phyloP scores from a whole-genome alignment of 2,329 filamentous ascomycete genomes.

The Clathrospora elynae region DNA sequence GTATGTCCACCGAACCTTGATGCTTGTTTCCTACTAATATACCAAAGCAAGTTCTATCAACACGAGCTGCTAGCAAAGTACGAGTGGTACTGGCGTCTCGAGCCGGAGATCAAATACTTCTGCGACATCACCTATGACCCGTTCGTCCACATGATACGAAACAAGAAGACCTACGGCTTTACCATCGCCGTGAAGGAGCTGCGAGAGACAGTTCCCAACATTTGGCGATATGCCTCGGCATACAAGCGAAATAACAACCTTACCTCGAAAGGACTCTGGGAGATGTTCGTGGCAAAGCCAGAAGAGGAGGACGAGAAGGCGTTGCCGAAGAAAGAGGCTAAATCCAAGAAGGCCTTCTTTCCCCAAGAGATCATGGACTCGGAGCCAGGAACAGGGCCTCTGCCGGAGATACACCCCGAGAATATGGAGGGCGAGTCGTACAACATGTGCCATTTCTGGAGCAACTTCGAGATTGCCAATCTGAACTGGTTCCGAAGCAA shows the following conservation, averaged over 20 bases:
- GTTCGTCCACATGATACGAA: conserved; percentile 90
- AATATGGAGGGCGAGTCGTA: conserved; percentile 97
- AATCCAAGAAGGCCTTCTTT: conserved; percentile 69
- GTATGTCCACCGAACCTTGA: conserved; percentile 55
- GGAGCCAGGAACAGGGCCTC: conserved; percentile 70
- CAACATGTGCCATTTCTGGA: conserved; percentile 99
- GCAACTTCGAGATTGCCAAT: conserved; percentile 96
- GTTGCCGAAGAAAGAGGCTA: conserved; percentile 66
- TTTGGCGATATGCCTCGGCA: conserved; percentile 97
- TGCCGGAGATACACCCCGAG: conserved; percentile 86
- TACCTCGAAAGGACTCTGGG: conserved; percentile 91
- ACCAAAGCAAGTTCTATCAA: conserved; percentile 86
- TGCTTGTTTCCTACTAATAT: conserved; percentile 19
- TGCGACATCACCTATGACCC: conserved; percentile 99
- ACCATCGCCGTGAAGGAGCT: conserved; percentile 98
- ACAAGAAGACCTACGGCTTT: conserved; percentile 98
- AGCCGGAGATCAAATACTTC: conserved; percentile 99
- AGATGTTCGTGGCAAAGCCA: conserved; percentile 91
- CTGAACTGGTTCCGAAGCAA: conserved; percentile 97
- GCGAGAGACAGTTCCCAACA: conserved; percentile 96
- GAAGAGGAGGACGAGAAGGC: conserved; percentile 63
- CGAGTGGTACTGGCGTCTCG: conserved; percentile 99
- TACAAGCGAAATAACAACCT: conserved; percentile 94
- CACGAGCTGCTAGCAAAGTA: conserved; percentile 94
- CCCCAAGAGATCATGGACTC: conserved; percentile 81